Conservation (phyloP, 2,329 filamentous ascomycete species). For the Fusarium miscanthi region DNA sequence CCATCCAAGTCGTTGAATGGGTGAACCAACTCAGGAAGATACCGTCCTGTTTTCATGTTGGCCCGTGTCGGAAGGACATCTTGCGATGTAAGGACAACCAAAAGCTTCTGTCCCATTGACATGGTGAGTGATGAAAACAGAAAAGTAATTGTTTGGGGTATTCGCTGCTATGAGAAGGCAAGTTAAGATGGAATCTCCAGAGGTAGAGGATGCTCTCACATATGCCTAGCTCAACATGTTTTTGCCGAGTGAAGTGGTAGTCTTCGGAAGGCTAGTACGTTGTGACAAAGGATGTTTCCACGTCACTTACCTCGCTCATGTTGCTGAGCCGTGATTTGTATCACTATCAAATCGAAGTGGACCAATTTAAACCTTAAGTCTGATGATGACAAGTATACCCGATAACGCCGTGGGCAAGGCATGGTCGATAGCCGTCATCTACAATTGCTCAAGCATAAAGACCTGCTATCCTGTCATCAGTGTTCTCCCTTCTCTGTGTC, state of each 20-base stretch:
- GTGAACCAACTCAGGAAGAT: neutral
- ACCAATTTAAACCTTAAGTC: neutral
- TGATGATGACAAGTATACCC: neutral
- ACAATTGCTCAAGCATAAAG: neutral
- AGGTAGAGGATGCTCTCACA: neutral
- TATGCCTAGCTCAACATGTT: neutral
- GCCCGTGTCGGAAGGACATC: neutral
- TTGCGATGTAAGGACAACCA: neutral
- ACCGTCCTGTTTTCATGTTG: neutral
- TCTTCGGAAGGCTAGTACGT: neutral
- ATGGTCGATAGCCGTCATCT: no score
- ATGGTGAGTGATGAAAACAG: neutral
- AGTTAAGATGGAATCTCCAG: neutral
- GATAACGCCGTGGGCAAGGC: neutral
- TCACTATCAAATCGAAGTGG: neutral
- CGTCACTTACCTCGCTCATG: neutral
- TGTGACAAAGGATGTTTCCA: neutral
- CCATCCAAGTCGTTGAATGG: neutral
- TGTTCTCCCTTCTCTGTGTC: accelerated
- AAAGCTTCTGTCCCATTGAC: neutral
- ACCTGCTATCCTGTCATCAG: neutral
- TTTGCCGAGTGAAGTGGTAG: neutral
- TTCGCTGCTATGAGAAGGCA: neutral
- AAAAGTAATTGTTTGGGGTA: neutral
- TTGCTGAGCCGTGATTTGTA: neutral